Evolutionary conservation across 2,329 filamentous ascomycete species (phyloP).

Genomic region (Aspergillus brasiliensis): DNA sequence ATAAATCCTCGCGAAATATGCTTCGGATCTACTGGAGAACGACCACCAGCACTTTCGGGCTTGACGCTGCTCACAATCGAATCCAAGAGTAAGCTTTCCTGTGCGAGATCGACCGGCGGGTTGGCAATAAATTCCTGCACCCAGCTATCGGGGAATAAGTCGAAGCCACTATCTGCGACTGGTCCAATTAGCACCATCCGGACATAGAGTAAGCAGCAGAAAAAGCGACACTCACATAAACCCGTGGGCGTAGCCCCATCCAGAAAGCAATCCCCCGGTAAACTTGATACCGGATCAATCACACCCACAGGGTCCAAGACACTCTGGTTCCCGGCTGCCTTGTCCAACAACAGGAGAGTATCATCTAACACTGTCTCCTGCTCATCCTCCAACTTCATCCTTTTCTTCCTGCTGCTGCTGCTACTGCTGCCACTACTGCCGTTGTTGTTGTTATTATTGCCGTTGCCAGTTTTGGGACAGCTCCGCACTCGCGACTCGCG

Average conservation of each 20-base stretch:
- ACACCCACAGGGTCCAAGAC: too few species aligned
- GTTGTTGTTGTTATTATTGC: too few species aligned
- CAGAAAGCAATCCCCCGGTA: background rate
- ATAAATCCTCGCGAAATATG: background rate
- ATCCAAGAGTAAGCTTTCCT: conserved; percentile 17
- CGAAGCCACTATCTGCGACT: conserved; percentile 23
- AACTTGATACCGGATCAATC: background rate
- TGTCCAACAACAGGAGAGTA: background rate
- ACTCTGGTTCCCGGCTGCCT: background rate
- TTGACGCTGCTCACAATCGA: conserved; percentile 13
- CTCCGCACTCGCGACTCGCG: background rate
- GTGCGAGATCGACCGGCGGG: conserved; percentile 14
- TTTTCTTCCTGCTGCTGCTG: too few species aligned
- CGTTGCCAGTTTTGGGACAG: background rate
- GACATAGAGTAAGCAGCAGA: background rate
- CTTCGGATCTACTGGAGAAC: conserved; percentile 5
- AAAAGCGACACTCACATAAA: conserved; percentile 5
- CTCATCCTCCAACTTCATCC: background rate
- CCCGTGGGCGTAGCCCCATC: conserved; percentile 13
- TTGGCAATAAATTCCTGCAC: conserved; percentile 31
- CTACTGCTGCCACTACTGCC: too few species aligned
- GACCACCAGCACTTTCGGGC: background rate
- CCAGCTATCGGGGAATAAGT: conserved; percentile 31
- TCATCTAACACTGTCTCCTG: background rate
- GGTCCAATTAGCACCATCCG: background rate